Evolutionary conservation across 2,329 filamentous ascomycete species (phyloP), one percentile per base, ranked within the genome.

Genomic region (Fusarium oligoseptatum): DNA sequence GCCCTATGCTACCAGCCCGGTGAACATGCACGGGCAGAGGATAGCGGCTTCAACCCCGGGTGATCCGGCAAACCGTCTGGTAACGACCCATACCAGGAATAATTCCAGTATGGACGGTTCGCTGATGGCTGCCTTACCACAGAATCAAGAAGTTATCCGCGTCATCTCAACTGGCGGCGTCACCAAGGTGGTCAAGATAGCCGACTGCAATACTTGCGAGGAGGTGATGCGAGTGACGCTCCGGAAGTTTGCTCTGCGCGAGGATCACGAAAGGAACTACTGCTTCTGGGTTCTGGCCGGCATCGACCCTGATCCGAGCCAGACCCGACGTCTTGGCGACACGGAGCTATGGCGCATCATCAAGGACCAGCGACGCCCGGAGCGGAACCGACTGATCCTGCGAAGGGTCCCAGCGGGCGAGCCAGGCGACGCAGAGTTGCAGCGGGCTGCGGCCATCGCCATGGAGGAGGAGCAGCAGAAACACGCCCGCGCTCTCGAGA

Each of bases 201-300:
- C 95, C 74, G 94, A 94, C 74, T 98, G 95, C 87, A 95, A 92
- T 80, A 97, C 93, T 6, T 94, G 95, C 70, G 97, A 98, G 79
- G 95, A 98, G 76, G 94, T 98, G 62, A 96, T 98, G 87, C 89
- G 95, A 55, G 93, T 94, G 70, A 97, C 97, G 0, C 85, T 98
- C 52, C 91, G 93, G 76, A 98, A 98, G 82, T 94, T 98, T 73
- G 92, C 92, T 45, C 88, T 98, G 34, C 94, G 95, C 24, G 95
- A 98, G 80, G 94, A 96, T 72, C 95, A 98, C 79, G 94, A 97
- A 81, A 91, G 95, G 78, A 98, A 97, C 80, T 98, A 98, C 84
- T 98, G 95, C 85, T 98, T 99, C 85, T 98, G 97, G 87, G 93
- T 98, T 1, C 87, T 98, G 68, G 92, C 94, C 75, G 96, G 95